These are phyloP conservation scores for Senecio squalidus DNA, from an alignment of 140 eudicot genomes.

Conservation along the genomic window DNA sequence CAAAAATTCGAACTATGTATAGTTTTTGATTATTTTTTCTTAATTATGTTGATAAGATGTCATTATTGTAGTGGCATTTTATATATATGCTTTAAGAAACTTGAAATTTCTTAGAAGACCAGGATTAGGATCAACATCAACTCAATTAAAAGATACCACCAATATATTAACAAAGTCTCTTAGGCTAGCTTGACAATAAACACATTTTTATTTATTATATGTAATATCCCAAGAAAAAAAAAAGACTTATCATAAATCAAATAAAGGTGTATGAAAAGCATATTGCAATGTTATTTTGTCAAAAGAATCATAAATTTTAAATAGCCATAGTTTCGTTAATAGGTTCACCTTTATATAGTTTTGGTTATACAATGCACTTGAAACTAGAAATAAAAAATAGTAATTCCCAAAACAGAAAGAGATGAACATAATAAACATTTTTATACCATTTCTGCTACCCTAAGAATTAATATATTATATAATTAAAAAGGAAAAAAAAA, in stretches of 20 bases:
- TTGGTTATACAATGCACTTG: neutral
- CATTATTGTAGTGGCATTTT: conserved; percentile 9
- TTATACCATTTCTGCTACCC: conserved; percentile 30
- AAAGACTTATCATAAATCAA: neutral
- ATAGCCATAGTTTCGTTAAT: neutral
- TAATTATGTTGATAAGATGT: conserved; percentile 17
- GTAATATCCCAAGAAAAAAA: neutral
- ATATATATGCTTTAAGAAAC: conserved; percentile 7
- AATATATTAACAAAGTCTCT: conserved; percentile 24
- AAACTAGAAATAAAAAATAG: neutral
- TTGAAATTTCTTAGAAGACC: conserved; percentile 10
- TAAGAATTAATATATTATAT: conserved; percentile 3
- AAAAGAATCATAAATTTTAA: neutral
- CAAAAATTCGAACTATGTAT: neutral
- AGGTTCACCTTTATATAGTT: conserved; percentile 13
- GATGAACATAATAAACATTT: conserved; percentile 14
- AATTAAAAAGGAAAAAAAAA: conserved; percentile 6
- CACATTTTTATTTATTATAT: conserved; percentile 2
- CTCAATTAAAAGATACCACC: conserved; percentile 4
- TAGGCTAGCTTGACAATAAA: conserved; percentile 8
- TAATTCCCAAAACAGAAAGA: neutral
- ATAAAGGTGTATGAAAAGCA: conserved; percentile 3
- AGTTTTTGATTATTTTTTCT: conserved; percentile 3
- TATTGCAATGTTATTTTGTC: neutral
- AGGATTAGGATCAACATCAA: conserved; percentile 33